These are phyloP conservation scores for Calendula officinalis DNA, from an alignment of 129 eudicot species.

Conservation along the genomic window DNA sequence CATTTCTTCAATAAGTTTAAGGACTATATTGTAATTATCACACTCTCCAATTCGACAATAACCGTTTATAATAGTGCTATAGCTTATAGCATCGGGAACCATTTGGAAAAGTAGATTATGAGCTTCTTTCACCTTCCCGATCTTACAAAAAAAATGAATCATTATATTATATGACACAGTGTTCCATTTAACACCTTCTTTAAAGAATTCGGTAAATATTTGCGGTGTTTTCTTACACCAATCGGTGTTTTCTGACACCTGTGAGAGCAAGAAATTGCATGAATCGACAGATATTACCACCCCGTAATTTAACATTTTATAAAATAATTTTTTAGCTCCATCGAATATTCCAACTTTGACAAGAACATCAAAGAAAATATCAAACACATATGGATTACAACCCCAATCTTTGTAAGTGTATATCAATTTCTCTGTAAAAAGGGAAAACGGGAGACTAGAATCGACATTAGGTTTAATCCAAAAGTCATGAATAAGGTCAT, in stretches of 20 bases:
- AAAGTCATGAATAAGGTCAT: slow-evolving; percentile 52
- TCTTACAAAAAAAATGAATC: slow-evolving; percentile 62
- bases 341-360: slow-evolving; percentile 57
- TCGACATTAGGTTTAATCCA: slow-evolving; percentile 64
- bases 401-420: slow-evolving; percentile 97
- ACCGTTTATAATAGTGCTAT: slow-evolving; percentile 77
- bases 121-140: slow-evolving; percentile 81
- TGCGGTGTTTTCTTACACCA: slow-evolving; percentile 40
- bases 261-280: slow-evolving; percentile 62
- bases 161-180: slow-evolving; percentile 70
- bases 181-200: slow-evolving; percentile 72
- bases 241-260: slow-evolving; percentile 39
- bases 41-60: slow-evolving; percentile 67
- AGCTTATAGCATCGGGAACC: slow-evolving; percentile 79
- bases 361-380: slow-evolving; percentile 81
- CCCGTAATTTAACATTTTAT: slow-evolving; percentile 74
- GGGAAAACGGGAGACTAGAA: slow-evolving; percentile 46
- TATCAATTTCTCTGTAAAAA: slow-evolving; percentile 68
- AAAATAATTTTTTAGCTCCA: slow-evolving; percentile 62
- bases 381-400: slow-evolving; percentile 69
- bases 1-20: slow-evolving; percentile 66
- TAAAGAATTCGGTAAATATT: slow-evolving; percentile 50
- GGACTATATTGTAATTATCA: slow-evolving; percentile 24
- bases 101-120: slow-evolving; percentile 73
- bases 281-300: slow-evolving; percentile 66